phyloP scores from a whole-genome alignment of 176 grass and related monocot species.

The Aegilops sharonensis region DNA sequence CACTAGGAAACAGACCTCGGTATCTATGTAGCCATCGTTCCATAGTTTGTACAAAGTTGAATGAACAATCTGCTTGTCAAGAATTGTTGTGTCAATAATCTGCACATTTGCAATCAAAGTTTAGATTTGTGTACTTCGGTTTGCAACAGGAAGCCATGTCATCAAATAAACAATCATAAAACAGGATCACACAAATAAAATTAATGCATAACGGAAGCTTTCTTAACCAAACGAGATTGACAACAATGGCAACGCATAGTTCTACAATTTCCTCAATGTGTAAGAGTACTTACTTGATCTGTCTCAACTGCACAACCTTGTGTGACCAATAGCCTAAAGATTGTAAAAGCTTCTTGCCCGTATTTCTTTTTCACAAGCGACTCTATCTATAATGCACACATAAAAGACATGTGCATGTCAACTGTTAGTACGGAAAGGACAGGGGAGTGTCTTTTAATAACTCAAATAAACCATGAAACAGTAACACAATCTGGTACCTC shows the following conservation, averaged over 20 bases:
- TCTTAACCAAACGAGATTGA: neutral
- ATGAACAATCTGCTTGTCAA: conserved; percentile 74
- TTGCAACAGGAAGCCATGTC: conserved; percentile 16
- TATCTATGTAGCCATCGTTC: conserved; percentile 71
- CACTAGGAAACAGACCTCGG: conserved; percentile 2
- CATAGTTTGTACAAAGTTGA: conserved; percentile 76
- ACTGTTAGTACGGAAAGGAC: neutral
- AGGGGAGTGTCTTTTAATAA: neutral
- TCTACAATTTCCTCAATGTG: conserved; percentile 13
- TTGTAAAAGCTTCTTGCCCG: conserved; percentile 68
- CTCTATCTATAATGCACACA: conserved; percentile 59
- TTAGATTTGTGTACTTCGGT: conserved; percentile 14
- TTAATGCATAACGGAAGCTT: conserved; percentile 19
- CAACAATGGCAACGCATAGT: neutral
- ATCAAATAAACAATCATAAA: conserved; percentile 25
- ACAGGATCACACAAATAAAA: conserved; percentile 24
- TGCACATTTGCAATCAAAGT: conserved; percentile 41
- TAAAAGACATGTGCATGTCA: conserved; percentile 22
- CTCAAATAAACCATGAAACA: conserved; percentile 8
- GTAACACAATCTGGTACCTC: conserved; percentile 57
- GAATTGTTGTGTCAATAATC: conserved; percentile 74
- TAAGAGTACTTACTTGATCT: conserved; percentile 59
- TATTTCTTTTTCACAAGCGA: conserved; percentile 74
- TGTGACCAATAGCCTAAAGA: conserved; percentile 72
- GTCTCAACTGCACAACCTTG: conserved; percentile 54